Conservation (phyloP, 2,329 filamentous ascomycete species). For the Botrytis medusae region DNA sequence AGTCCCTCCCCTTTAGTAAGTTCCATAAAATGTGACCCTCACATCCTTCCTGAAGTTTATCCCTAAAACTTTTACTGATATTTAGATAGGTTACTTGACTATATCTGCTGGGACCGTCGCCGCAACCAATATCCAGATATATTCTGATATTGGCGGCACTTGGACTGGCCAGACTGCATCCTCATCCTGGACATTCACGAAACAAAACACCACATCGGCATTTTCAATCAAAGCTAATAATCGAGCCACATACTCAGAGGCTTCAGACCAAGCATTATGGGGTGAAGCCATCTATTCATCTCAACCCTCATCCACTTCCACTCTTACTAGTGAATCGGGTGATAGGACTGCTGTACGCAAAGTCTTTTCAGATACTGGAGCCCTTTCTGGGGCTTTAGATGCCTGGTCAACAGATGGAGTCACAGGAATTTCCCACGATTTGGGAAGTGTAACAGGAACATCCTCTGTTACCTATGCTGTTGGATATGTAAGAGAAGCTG, state of each 20-base stretch:
- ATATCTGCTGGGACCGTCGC: constrained; percentile 2
- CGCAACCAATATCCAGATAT: constrained; percentile 35
- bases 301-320: constrained; percentile 18
- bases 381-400: constrained; percentile 47
- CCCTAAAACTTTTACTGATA: not conserved
- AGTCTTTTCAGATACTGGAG: constrained; percentile 47
- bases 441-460: constrained; percentile 46
- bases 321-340: constrained; percentile 22
- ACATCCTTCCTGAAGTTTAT: not conserved
- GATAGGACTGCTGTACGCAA: constrained; percentile 44
- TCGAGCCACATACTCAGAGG: constrained; percentile 19
- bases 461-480: constrained; percentile 26
- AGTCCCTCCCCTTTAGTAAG: constrained; percentile 42
- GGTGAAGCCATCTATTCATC: constrained; percentile 23
- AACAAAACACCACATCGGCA: constrained; percentile 19
- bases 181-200: constrained; percentile 24
- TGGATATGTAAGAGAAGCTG: constrained; percentile 25
- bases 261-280: constrained; percentile 24
- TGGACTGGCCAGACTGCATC: constrained; percentile 38
- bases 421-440: constrained; percentile 52
- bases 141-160: constrained; percentile 40
- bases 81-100: constrained; percentile 3
- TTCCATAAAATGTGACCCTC: constrained; percentile 10
- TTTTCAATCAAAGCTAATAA: constrained; percentile 21
- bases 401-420: constrained; percentile 46